Percentiles rank a stretch among this genome's conserved stretches.
phyloP scores from a whole-genome alignment of 257 asterid species.

The Paraleonurus japonicus region DNA sequence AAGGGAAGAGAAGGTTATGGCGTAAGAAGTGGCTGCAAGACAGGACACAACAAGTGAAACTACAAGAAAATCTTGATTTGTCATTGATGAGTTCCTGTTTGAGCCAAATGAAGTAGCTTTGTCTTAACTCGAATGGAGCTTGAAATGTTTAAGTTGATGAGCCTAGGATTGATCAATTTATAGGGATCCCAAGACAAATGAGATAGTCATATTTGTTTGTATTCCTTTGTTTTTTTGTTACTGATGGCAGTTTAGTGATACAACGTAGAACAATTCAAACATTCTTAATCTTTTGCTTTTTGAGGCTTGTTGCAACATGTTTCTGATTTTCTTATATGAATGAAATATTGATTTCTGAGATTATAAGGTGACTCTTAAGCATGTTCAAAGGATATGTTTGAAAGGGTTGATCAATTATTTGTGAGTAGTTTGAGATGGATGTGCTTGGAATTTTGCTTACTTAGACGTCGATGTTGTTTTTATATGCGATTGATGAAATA shows the following conservation, averaged over 20 bases:
- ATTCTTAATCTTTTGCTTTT: neutral
- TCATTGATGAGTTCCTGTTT: conserved; percentile 33
- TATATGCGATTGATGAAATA: neutral
- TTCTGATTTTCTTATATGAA: neutral
- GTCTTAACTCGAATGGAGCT: neutral
- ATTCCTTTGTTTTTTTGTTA: conserved; percentile 4
- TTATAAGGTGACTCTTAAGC: conserved; percentile 30
- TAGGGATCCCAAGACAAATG: neutral
- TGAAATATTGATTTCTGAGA: neutral
- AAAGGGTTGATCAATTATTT: neutral
- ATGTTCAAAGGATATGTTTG: conserved; percentile 25
- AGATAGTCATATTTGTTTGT: conserved; percentile 5
- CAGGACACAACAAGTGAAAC: conserved; percentile 29
- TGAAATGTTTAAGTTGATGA: neutral
- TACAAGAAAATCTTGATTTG: conserved; percentile 17
- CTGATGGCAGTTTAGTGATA: neutral
- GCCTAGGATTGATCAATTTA: conserved; percentile 8
- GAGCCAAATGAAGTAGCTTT: neutral
- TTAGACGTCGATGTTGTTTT: conserved; percentile 3
- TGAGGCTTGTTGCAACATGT: neutral
- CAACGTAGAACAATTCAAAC: conserved; percentile 7
- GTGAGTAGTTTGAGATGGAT: conserved; percentile 7
- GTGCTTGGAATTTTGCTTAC: conserved; percentile 27
- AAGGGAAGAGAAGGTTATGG: conserved; percentile 27
- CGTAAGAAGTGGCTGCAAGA: conserved; percentile 32